Conservation (phyloP, 1,284 basidiomycete genomes). For the Puccinia novopanici region DNA sequence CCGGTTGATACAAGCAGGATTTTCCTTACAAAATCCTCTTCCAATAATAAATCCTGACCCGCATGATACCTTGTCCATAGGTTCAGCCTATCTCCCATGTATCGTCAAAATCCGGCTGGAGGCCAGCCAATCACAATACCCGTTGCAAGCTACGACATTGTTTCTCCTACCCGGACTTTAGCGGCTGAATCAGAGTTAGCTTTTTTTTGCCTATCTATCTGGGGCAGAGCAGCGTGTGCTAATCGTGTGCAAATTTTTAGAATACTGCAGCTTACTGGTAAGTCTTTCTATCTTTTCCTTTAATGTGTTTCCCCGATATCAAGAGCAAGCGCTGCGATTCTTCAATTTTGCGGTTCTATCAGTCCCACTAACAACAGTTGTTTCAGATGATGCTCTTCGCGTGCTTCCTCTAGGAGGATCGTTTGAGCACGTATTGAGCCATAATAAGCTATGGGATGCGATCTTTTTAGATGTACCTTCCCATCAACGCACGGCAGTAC, state of each 20-base stretch:
- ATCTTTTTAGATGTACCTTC: conserved; percentile 34
- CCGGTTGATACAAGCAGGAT: background rate
- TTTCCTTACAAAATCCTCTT: background rate
- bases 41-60: background rate
- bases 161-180: conserved; percentile 57
- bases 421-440: conserved; percentile 41
- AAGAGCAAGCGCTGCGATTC: background rate
- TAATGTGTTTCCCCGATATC: background rate
- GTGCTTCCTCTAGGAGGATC: conserved; percentile 34
- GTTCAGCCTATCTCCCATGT: conserved; percentile 59
- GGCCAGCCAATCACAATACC: conserved; percentile 59
- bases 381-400: conserved; percentile 32
- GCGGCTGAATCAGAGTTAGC: conserved; percentile 58
- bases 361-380: background rate
- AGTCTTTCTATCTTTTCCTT: background rate
- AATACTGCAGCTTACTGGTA: conserved; percentile 39
- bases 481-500: conserved; percentile 23
- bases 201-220: background rate
- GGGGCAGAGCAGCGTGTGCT: background rate
- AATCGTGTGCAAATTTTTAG: conserved; percentile 7
- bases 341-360: background rate
- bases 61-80: conserved; percentile 55
- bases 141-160: conserved; percentile 59
- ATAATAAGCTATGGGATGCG: conserved; percentile 47
- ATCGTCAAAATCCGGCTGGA: conserved; percentile 59